Evolutionary conservation across 1,284 basidiomycete species (phyloP).

Genomic region (Ceraceosorus guamensis): DNA sequence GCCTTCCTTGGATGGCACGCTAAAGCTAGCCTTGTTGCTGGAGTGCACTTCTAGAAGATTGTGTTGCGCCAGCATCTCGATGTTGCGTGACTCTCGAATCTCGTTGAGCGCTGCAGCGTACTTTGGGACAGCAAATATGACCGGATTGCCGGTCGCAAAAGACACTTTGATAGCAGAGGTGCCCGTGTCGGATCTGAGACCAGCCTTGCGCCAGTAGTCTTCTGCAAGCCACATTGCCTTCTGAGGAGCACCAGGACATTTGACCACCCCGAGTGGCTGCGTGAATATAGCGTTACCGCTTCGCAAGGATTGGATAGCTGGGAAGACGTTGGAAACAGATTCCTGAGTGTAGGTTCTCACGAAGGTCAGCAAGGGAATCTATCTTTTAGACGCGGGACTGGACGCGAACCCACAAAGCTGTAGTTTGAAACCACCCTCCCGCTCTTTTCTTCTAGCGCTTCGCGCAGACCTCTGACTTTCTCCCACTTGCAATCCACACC

Average conservation of each 20-base stretch:
- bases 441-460: conserved; percentile 67
- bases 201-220: conserved; percentile 37
- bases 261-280: conserved; percentile 86
- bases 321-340: conserved; percentile 35
- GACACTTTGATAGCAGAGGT: conserved; percentile 57
- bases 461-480: conserved; percentile 67
- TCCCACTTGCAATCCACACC: conserved; percentile 74
- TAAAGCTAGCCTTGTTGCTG: conserved; percentile 69
- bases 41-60: conserved; percentile 71
- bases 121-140: conserved; percentile 79
- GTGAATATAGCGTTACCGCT: conserved; percentile 85
- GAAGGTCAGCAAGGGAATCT: background rate
- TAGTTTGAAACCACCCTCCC: conserved; percentile 92
- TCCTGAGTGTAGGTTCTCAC: conserved; percentile 8
- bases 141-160: conserved; percentile 79
- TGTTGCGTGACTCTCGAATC: conserved; percentile 69
- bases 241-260: conserved; percentile 75
- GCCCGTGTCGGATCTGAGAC: conserved; percentile 18
- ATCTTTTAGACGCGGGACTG: background rate
- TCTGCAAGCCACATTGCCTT: conserved; percentile 47
- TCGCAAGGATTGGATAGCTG: conserved; percentile 57
- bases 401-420: conserved; percentile 46
- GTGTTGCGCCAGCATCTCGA: conserved; percentile 72
- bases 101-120: conserved; percentile 79
- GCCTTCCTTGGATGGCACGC: conserved; percentile 16